Base-by-base conservation (phyloP, 805 yeast genomes). In the Yamadazyma laniorum region DNA sequence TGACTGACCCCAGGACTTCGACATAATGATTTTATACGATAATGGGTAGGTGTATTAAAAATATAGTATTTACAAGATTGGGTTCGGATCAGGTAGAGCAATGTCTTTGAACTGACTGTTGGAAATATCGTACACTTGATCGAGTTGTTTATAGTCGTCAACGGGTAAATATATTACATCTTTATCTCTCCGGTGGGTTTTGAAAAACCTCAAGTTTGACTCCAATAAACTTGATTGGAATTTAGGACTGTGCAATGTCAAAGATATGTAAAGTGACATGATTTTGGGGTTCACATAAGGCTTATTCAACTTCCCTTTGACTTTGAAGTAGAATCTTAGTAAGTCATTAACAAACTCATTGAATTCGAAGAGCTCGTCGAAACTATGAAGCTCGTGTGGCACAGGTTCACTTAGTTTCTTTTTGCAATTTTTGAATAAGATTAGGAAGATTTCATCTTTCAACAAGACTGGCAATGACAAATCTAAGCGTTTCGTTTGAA, bases 371-470 rank as follows among this genome's bases (percentile, higher is more conserved):
- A 41, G 26, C 14, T 38, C 12, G 13, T 36, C 39, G 13, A 35
- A 27, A 17, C 36, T 25, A 23, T 26, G 16, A 15, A 32, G 12
- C 14, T 28, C 40, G 29, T 32, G 26, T 9, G 19, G 3, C 5
- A 18, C 30, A 11, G 32, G 22, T 13, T 34, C 25, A 19, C 26
- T 19, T 5, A 39, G 23, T 13, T 32, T 32, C n/a, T 34, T 35
- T 19, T 34, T 29, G 29, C 50, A 48, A 6, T 30, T 32, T 33
- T 29, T 39, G 11, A 52, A 38, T 3, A 51, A 6, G 12, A 19
- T 22, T 3, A 44, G 15, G 29, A 46, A 53, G 13, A 40, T 29
- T 7, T 51, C 52, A 12, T 50, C 49, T 27, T 37, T 38, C 16
- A 36, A 42, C 13, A 53, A 28, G 11, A 42, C 23, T 4, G 42